phyloP scores from a whole-genome alignment of 768 basidiomycete species.

The Rhodosporidiobolus sp. region DNA sequence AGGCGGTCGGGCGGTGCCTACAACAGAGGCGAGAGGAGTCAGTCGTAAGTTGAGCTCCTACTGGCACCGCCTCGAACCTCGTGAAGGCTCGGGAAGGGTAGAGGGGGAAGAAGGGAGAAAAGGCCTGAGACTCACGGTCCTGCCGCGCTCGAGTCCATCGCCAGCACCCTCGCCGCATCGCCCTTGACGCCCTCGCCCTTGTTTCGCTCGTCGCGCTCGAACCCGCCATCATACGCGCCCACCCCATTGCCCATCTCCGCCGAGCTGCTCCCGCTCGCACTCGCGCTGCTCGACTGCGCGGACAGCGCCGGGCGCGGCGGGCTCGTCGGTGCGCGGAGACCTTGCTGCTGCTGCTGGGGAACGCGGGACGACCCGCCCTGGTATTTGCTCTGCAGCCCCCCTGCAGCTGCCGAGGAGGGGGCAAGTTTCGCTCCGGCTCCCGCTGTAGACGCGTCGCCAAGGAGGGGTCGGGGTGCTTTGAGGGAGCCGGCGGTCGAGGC shows the following conservation, averaged over 20 bases:
- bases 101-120: background rate
- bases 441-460: background rate
- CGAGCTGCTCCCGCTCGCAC: no score
- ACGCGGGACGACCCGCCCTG: background rate
- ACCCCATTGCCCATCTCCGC: conserved; percentile 50
- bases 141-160: conserved; percentile 69
- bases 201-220: conserved; percentile 77
- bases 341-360: background rate
- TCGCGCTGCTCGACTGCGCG: background rate
- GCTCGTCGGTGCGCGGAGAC: background rate
- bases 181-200: conserved; percentile 58
- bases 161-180: conserved; percentile 71
- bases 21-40: background rate
- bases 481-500: background rate
- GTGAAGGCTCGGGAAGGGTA: no score
- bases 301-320: background rate
- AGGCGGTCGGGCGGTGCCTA: conserved; percentile 16
- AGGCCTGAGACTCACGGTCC: conserved; percentile 4
- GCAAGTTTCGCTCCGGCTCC: background rate
- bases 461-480: background rate
- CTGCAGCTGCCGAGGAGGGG: background rate
- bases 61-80: no score
- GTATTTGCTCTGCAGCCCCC: conserved; percentile 30
- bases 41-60: background rate
- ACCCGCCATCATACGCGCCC: conserved; percentile 90